Conservation (phyloP, 305 asterid genomes). For the Stenogyne calaminthoides region DNA sequence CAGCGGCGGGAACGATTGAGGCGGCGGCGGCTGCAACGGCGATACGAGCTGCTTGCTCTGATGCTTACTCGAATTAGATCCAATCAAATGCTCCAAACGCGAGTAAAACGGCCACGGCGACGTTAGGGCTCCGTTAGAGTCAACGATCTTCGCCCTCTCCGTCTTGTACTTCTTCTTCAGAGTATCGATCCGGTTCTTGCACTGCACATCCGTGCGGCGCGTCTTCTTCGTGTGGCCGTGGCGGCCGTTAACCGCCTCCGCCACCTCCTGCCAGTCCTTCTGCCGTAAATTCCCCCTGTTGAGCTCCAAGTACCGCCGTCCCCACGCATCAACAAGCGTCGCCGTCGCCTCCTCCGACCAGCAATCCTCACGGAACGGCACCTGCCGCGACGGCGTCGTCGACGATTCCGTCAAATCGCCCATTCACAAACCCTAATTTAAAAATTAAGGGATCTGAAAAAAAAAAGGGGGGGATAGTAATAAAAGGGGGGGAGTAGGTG, state of each 20-base stretch:
- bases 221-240: conserved; percentile 82
- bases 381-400: conserved; percentile 48
- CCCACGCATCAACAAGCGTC: conserved; percentile 85
- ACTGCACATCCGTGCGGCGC: conserved; percentile 63
- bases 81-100: conserved; percentile 49
- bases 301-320: conserved; percentile 74
- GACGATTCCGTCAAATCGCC: conserved; percentile 62
- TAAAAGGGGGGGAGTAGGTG: conserved; percentile 6
- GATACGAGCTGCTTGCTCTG: conserved; percentile 26
- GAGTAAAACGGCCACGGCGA: conserved; percentile 65
- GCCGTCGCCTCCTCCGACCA: conserved; percentile 87
- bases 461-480: not conserved
- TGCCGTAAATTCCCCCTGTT: conserved; percentile 85
- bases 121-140: conserved; percentile 31
- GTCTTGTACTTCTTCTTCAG: conserved; percentile 67
- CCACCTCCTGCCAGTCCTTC: conserved; percentile 94
- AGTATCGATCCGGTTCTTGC: conserved; percentile 72
- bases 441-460: conserved; percentile 1
- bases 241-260: conserved; percentile 70
- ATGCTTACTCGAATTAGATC: conserved; percentile 42
- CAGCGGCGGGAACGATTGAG: conserved; percentile 33
- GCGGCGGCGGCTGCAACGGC: conserved; percentile 30
- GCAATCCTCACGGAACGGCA: conserved; percentile 88
- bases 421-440: conserved; percentile 33
- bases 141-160: conserved; percentile 53